Percentiles rank a stretch among this genome's conserved stretches.
Conservation (phyloP, 2,329 filamentous ascomycete genomes). For the Colletotrichum australisinense region DNA sequence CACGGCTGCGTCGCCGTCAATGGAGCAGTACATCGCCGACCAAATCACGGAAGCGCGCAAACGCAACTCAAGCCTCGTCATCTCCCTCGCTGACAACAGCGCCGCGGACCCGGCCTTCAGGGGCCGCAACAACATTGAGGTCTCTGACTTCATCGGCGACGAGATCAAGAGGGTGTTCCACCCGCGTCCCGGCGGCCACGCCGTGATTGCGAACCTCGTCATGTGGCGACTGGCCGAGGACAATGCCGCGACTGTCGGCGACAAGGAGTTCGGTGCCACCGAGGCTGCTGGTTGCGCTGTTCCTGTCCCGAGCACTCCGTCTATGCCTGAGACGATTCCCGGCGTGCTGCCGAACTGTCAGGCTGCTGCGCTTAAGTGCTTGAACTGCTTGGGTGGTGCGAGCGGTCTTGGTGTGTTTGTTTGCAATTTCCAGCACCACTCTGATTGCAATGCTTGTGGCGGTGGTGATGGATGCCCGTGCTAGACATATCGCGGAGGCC, state of each 20-base stretch:
- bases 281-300: neutral
- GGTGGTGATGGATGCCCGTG: neutral
- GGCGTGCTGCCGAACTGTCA: neutral
- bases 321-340: neutral
- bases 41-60: neutral
- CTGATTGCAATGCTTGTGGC: neutral
- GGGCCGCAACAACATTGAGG: neutral
- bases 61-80: neutral
- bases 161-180: neutral
- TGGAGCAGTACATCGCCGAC: neutral
- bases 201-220: neutral
- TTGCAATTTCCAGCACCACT: neutral
- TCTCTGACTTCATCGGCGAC: neutral
- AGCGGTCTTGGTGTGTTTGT: neutral
- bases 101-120: neutral
- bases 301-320: neutral
- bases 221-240: neutral
- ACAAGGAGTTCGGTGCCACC: no score
- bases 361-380: neutral
- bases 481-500: neutral
- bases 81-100: neutral
- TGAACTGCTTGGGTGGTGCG: neutral
- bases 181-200: neutral
- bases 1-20: neutral
- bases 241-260: neutral